A percentile compares a stretch with the other conserved stretches of the same genome.
phyloP scores from a whole-genome alignment of 106 monocot genomes.

The Ottelia alismoides region DNA sequence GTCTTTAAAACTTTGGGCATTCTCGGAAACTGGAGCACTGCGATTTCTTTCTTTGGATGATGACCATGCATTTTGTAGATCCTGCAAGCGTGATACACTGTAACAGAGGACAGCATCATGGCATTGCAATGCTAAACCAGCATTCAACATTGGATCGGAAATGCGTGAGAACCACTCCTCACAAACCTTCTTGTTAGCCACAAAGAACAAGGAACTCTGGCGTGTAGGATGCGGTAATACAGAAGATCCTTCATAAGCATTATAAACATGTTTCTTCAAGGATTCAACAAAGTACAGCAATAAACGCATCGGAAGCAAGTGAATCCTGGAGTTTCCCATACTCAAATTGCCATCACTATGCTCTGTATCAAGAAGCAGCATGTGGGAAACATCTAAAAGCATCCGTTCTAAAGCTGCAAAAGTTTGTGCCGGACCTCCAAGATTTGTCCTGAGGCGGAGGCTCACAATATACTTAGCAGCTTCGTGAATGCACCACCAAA shows the following conservation, averaged over 20 bases:
- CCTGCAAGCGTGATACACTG: constrained; percentile 49
- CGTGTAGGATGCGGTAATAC: constrained; percentile 37
- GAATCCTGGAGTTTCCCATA: constrained; percentile 44
- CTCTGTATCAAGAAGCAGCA: constrained; percentile 42
- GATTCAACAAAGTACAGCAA: constrained; percentile 89
- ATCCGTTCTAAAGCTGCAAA: constrained; percentile 98
- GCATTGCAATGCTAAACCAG: constrained; percentile 68
- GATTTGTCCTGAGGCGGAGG: constrained; percentile 89
- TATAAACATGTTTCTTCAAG: constrained; percentile 90
- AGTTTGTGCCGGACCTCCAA: constrained; percentile 89
- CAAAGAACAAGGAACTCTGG: constrained; percentile 83
- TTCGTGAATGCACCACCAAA: constrained; percentile 95
- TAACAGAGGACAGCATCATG: constrained; percentile 74
- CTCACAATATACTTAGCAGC: constrained; percentile 65
- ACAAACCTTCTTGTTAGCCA: constrained; percentile 91
- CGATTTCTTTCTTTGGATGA: constrained; percentile 46
- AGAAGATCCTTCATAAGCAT: constrained; percentile 94
- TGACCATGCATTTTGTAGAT: constrained; percentile 35
- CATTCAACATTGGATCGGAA: constrained; percentile 95
- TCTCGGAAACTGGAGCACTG: constrained; percentile 24
- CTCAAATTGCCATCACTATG: constrained; percentile 40
- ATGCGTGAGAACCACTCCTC: constrained; percentile 99
- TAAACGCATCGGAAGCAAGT: constrained; percentile 82
- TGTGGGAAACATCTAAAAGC: constrained; percentile 81
- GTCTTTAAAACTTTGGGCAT: constrained; percentile 18